These are phyloP conservation scores for Lithospermum erythrorhizon DNA, from an alignment of 257 asterid species.

Conservation along the genomic window DNA sequence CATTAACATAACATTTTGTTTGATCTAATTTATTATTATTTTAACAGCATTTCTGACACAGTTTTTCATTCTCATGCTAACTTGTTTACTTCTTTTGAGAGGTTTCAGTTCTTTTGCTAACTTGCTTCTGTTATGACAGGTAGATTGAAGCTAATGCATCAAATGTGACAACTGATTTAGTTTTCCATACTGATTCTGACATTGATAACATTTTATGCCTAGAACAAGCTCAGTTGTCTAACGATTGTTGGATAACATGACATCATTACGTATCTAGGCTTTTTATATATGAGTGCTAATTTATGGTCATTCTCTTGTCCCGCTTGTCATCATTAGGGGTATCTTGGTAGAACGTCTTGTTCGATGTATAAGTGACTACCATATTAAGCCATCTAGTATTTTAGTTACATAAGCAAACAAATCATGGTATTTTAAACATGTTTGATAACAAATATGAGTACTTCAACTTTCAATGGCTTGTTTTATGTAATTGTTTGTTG, in stretches of 20 bases:
- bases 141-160: slow-evolving; percentile 42
- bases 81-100: slow-evolving; percentile 24
- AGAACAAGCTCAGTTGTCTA: no score
- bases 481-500: background rate
- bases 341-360: background rate
- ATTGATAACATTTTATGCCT: background rate
- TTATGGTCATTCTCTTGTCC: no score
- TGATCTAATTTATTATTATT: slow-evolving; percentile 44
- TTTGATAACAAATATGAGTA: background rate
- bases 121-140: slow-evolving; percentile 31
- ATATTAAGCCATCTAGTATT: background rate
- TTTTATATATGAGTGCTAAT: no score
- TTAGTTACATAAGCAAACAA: background rate
- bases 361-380: background rate
- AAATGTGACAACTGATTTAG: slow-evolving; percentile 26
- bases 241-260: background rate
- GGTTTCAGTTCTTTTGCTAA: slow-evolving; percentile 18
- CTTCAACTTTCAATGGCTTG: background rate
- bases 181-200: slow-evolving; percentile 8
- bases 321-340: no score
- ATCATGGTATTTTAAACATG: background rate
- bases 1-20: slow-evolving; percentile 65
- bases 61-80: slow-evolving; percentile 20
- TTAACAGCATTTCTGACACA: slow-evolving; percentile 26
- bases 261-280: background rate